A percentile compares a stretch with the other conserved stretches of the same genome.
These are phyloP conservation scores for Lachnellula willkommii DNA, from an alignment of 2,329 filamentous ascomycete species.

Conservation along the genomic window DNA sequence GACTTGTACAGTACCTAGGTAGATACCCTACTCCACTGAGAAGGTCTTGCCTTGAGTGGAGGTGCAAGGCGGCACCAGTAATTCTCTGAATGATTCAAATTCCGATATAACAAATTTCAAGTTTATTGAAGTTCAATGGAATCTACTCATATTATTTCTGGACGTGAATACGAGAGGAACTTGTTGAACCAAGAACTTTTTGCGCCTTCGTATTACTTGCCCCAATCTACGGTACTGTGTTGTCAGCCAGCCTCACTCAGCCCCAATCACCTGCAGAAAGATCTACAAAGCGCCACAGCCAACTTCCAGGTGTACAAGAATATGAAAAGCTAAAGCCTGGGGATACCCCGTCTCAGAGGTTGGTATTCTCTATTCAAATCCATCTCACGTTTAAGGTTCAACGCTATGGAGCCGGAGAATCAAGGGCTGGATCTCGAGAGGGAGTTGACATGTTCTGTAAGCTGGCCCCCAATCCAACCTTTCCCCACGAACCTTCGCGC, in stretches of 20 bases:
- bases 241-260: conserved; percentile 1
- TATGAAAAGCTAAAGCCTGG: background rate
- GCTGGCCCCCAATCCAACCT: conserved; percentile 34
- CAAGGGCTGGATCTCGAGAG: conserved; percentile 71
- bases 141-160: too few relatives aligned
- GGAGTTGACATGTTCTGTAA: conserved; percentile 90
- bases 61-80: too few relatives aligned
- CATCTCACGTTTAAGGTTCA: background rate
- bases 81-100: too few relatives aligned
- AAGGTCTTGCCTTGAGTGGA: too few relatives aligned
- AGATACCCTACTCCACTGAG: too few relatives aligned
- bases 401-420: conserved; percentile 39
- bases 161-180: background rate
- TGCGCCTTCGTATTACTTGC: background rate
- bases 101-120: too few relatives aligned
- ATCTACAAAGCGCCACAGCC: conserved; percentile 10
- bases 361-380: background rate
- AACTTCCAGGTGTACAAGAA: conserved; percentile 7
- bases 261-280: background rate
- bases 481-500: background rate
- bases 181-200: background rate
- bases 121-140: too few relatives aligned
- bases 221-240: background rate
- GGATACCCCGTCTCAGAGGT: conserved; percentile 2
- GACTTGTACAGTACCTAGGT: background rate